Evolutionary conservation across 306 rosid genomes (phyloP).

Genomic region (Cucurbita ficifolia): DNA sequence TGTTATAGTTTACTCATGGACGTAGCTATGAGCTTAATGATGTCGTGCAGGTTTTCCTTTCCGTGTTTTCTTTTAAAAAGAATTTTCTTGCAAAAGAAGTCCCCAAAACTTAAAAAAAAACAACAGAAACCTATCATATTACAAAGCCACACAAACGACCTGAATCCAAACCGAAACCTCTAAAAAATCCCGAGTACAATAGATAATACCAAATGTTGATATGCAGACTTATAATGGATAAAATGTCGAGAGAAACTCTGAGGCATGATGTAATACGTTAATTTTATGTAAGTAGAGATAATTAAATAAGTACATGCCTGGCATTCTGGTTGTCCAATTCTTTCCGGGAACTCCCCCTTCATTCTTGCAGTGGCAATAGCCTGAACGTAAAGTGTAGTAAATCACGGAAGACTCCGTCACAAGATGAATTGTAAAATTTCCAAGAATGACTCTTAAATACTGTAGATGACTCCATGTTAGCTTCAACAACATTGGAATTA

Average conservation of each 20-base stretch:
- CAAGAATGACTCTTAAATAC: neutral
- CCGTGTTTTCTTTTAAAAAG: neutral
- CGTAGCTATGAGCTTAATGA: neutral
- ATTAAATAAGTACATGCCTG: constrained; percentile 58
- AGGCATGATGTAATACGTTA: neutral
- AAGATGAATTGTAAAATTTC: neutral
- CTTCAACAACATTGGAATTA: neutral
- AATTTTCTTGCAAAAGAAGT: neutral
- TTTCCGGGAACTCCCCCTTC: constrained; percentile 97
- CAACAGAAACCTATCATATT: neutral
- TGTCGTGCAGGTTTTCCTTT: neutral
- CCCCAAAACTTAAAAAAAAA: neutral
- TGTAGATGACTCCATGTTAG: neutral
- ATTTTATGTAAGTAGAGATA: neutral
- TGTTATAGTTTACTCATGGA: neutral
- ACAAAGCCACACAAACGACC: neutral
- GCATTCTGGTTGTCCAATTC: constrained; percentile 94
- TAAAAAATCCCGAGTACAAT: neutral
- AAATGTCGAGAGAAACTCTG: neutral
- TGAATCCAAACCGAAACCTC: neutral
- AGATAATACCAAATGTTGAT: too few species aligned
- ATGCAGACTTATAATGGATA: neutral
- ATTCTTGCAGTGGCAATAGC: constrained; percentile 96
- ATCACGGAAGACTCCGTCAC: neutral
- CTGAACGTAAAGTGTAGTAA: constrained; percentile 24